Conservation (phyloP, 306 rosid species). For the Trifolium subterraneum region DNA sequence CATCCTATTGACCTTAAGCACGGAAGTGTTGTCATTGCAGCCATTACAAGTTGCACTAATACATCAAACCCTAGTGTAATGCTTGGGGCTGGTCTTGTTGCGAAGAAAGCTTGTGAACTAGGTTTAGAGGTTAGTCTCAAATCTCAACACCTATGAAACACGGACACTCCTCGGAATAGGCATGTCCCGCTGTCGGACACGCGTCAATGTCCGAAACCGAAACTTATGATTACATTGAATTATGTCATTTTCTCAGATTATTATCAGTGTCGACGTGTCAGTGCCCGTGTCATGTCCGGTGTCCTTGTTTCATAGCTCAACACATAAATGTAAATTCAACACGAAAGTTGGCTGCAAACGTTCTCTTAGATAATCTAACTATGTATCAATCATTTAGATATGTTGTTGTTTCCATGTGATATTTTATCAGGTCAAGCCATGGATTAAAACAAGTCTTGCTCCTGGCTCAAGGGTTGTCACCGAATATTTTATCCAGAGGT, state of each 20-base stretch:
- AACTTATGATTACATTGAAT: too few relatives aligned
- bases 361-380: not conserved
- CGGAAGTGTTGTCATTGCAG: conserved; percentile 82
- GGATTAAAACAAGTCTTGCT: not conserved
- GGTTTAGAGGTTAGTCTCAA: conserved; percentile 67
- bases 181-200: too few relatives aligned
- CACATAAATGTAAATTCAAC: not conserved
- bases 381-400: conserved; percentile 3
- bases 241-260: too few relatives aligned
- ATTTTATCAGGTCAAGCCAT: not conserved
- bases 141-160: not conserved
- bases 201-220: too few relatives aligned
- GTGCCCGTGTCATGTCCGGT: too few relatives aligned
- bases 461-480: not conserved
- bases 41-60: conserved; percentile 87
- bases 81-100: conserved; percentile 88
- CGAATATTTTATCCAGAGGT: conserved; percentile 35
- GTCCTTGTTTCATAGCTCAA: not conserved
- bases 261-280: too few relatives aligned
- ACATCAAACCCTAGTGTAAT: conserved; percentile 88
- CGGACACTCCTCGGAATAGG: too few relatives aligned
- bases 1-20: conserved; percentile 69
- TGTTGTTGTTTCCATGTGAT: not conserved
- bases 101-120: conserved; percentile 78
- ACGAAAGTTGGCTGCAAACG: not conserved